Evolutionary conservation across 2,329 filamentous ascomycete genomes (phyloP).

Genomic region (Trichoderma sp.): DNA sequence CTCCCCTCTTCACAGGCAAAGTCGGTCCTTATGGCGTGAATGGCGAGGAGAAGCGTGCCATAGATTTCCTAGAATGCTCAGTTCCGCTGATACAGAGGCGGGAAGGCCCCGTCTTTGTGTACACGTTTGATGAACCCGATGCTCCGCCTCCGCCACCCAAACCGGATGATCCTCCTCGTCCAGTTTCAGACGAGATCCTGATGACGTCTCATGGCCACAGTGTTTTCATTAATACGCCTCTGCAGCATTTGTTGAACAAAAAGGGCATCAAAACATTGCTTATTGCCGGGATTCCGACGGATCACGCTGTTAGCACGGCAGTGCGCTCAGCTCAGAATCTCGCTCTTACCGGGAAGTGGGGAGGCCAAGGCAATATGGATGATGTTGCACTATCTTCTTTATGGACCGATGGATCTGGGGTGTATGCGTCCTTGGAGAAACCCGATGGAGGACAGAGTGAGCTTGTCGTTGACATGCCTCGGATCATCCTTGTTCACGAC

Average conservation of each 20-base stretch:
- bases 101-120: not conserved
- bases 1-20: constrained; percentile 12
- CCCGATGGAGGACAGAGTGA: not conserved
- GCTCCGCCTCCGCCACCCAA: not conserved
- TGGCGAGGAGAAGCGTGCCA: constrained; percentile 19
- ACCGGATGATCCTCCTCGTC: not conserved
- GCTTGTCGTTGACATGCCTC: constrained; percentile 21
- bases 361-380: constrained; percentile 20
- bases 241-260: constrained; percentile 13
- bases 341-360: constrained; percentile 22
- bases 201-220: constrained; percentile 11
- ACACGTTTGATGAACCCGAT: not conserved
- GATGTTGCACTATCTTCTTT: constrained; percentile 6
- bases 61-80: constrained; percentile 21
- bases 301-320: constrained; percentile 21
- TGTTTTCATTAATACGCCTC: constrained; percentile 20
- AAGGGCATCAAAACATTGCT: constrained; percentile 20
- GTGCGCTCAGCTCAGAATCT: constrained; percentile 22
- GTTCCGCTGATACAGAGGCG: constrained; percentile 1
- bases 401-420: constrained; percentile 19
- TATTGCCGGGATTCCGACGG: constrained; percentile 19
- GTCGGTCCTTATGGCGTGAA: constrained; percentile 16
- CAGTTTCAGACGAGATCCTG: not conserved
- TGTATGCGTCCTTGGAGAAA: constrained; percentile 6
- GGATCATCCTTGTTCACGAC: constrained; percentile 22